Evolutionary conservation across 2,329 filamentous ascomycete species (phyloP).

Genomic region (Mycosphaerella sp.): DNA sequence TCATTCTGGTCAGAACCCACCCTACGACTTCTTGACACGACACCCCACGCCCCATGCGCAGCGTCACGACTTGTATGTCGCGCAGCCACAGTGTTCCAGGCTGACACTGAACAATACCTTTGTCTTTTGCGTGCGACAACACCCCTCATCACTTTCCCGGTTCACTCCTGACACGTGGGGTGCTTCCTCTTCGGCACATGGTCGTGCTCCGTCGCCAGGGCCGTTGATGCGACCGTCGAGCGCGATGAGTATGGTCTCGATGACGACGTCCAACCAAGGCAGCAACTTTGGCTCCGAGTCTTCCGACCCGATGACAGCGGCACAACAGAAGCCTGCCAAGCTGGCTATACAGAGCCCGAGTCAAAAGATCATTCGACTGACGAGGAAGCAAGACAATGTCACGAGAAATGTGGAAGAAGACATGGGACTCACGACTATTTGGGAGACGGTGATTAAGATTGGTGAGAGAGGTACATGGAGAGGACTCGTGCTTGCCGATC

Average conservation of each 20-base stretch:
- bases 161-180: constrained; percentile 37
- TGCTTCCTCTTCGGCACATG: constrained; percentile 24
- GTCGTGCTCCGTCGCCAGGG: constrained; percentile 46
- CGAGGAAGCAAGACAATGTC: constrained; percentile 62
- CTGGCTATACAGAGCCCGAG: constrained; percentile 88
- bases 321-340: constrained; percentile 77
- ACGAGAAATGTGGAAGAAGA: constrained; percentile 52
- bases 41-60: constrained; percentile 98
- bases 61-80: constrained; percentile 91
- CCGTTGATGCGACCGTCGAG: constrained; percentile 50
- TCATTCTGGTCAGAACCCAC: constrained; percentile 85
- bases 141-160: constrained; percentile 59
- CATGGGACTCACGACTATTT: constrained; percentile 62
- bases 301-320: constrained; percentile 46
- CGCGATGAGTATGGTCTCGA: constrained; percentile 56
- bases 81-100: constrained; percentile 85
- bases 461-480: constrained; percentile 75
- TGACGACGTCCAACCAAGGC: constrained; percentile 45
- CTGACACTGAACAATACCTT: constrained; percentile 95
- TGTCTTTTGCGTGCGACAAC: constrained; percentile 91
- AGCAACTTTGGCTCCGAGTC: constrained; percentile 49
- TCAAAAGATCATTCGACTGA: constrained; percentile 86
- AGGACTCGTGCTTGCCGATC: constrained; percentile 73
- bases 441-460: constrained; percentile 90
- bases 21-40: constrained; percentile 85